Base-by-base conservation (phyloP, 208 protist species). In the Tritrichomonas musculus region DNA sequence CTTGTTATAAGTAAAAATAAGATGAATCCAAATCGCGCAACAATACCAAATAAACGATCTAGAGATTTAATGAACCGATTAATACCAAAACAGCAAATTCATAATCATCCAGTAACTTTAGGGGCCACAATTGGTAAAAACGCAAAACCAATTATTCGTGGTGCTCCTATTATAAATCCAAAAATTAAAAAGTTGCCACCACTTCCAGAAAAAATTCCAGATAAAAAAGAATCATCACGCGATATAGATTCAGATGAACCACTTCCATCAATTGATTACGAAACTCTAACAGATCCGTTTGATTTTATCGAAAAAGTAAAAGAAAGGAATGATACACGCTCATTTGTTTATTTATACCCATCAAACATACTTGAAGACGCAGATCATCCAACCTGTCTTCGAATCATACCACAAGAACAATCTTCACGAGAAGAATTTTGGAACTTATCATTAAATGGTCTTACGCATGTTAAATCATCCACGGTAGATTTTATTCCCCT, bases 21-120 rank as follows among this genome's bases (percentile, higher is more conserved):
- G 73, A 50, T 39, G 33, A 47, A 47, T 82, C 73, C 73, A 82
- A 39, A 39, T 39, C 73, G 14, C 30, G n/a, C 33, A 47, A 50
- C 33, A 17, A 82, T 82, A 25, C 73, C 73, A 30, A 82, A 82
- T 30, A 82, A 50, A 41, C 73, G 41, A 50, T 82, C 73, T 1
- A 47, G 41, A 9, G 73, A 82, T 47, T 82, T 82, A 50, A 30
- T 82, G 17, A 39, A 39, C 30, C 73, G 73, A 30, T 39, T 82
- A 20, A 39, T 82, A 11, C 73, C 73, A 2, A 82, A 82, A 50
- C 73, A 82, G 22, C 20, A 30, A 3, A 82, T 82, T 50, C 73
- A 82, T 82, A 82, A 41, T 82, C 73, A 82, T 82, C 73, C 73
- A 47, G 73, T 82, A 27, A 82, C 73, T 22, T 50, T 82, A n/a